A percentile compares a stretch with the other conserved stretches of the same genome.
Evolutionary conservation across 495 filamentous ascomycete species (phyloP).

Genomic region (Clavariopsis aquatica): DNA sequence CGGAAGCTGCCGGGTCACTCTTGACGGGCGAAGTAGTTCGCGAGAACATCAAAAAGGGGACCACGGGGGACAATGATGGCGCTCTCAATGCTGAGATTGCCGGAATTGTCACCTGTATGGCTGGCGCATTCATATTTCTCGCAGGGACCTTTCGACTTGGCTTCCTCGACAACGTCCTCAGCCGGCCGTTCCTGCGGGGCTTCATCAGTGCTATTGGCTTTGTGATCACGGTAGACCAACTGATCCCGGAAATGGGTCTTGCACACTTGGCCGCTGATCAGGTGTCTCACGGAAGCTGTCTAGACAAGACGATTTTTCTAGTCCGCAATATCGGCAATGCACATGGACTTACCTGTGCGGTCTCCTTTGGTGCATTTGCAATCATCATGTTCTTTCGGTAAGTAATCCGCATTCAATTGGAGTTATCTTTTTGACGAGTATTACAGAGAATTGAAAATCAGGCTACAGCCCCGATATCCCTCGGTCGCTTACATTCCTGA

Average conservation of each 20-base stretch:
- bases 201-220: constrained; percentile 97
- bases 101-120: constrained; percentile 84
- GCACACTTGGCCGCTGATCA: constrained; percentile 59
- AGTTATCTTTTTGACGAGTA: neutral
- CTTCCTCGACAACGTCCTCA: constrained; percentile 92
- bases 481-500: constrained; percentile 88
- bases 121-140: constrained; percentile 80
- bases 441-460: constrained; percentile 71
- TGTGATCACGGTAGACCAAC: constrained; percentile 92
- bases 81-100: constrained; percentile 75
- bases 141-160: constrained; percentile 85
- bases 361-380: constrained; percentile 76
- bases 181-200: constrained; percentile 84
- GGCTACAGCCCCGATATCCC: constrained; percentile 77
- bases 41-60: constrained; percentile 66
- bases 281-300: constrained; percentile 77
- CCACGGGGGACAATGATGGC: constrained; percentile 69
- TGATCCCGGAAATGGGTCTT: constrained; percentile 87
- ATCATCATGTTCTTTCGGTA: constrained; percentile 86
- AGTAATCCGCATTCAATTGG: neutral
- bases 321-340: constrained; percentile 61
- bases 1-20: constrained; percentile 90
- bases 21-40: constrained; percentile 85
- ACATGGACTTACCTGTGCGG: constrained; percentile 70
- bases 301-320: constrained; percentile 82